Evolutionary conservation across 257 asterid species (phyloP), one percentile per base, ranked within the genome.

Genomic region (Ajuga chamaepitys): DNA sequence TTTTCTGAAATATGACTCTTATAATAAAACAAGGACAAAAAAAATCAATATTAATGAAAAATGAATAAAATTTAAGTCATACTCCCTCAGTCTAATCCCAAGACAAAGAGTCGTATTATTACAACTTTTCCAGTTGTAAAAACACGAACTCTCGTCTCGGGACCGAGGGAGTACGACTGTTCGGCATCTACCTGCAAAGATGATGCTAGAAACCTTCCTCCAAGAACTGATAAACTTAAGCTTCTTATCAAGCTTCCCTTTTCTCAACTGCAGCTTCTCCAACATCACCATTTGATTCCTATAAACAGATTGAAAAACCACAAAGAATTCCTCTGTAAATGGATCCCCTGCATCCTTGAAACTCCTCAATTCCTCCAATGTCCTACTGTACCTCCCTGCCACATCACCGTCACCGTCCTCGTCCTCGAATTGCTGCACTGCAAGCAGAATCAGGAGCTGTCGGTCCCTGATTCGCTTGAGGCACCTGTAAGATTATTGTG

Each of bases 331-430:
- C 4, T 83, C 85, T 0, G 88, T 87, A 54, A 92, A 88, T 1
- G 97, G 95, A 35, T 87, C 92, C 3, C 95, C 98, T 0, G 85
- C 85, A 24, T 81, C 82, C 74, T 77, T 87, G 67, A 89, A 87
- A 34, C 47, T 78, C 73, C 51, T 79, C 74, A 92, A 56, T 8
- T 92, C 97, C 48, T 85, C 95, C 51, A 92, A 35, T 0, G 97
- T 88, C 20, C 37, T 75, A 0, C 75, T 54, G 26, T 83, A 87
- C 65, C 67, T 78, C 12, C 59, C 38, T 21, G 46, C 71, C 7
- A 76, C 78, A 35, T 68, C 77, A 20, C 34, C 37, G 10, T 30
- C 52, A 2, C 55, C 62, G 5, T 75, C 82, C 11, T 85, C 96
- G 35, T 76, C 84, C 25, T 86, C 88, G n/a, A 85, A 86, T 35